Evolutionary conservation across 495 filamentous ascomycete genomes (phyloP).

Genomic region (Podospora pseudopauciseta): DNA sequence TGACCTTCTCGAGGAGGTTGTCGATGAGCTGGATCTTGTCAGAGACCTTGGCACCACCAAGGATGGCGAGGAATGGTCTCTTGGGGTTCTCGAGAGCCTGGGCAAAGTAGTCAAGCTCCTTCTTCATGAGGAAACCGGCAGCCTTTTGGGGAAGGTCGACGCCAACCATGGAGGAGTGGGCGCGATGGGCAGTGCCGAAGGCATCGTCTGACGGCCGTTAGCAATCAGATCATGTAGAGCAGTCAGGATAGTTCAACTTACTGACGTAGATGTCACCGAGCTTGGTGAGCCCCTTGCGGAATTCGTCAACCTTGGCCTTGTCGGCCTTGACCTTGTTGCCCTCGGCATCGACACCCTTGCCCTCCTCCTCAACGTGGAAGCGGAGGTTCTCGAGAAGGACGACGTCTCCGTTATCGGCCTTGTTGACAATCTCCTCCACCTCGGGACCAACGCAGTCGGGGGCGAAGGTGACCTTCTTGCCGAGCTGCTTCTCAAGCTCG

Average conservation of each 20-base stretch:
- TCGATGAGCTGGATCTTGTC: constrained; percentile 99
- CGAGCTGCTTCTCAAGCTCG: constrained; percentile 86
- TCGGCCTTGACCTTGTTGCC: constrained; percentile 99
- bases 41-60: constrained; percentile 95
- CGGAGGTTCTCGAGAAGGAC: constrained; percentile 95
- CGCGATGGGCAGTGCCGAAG: constrained; percentile 97
- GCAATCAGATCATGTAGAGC: not conserved
- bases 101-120: constrained; percentile 99
- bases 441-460: constrained; percentile 87
- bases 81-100: constrained; percentile 90
- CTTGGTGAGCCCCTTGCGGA: constrained; percentile 91
- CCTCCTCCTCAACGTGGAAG: constrained; percentile 97
- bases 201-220: constrained; percentile 68
- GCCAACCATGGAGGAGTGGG: constrained; percentile 98
- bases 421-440: constrained; percentile 84
- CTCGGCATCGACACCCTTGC: constrained; percentile 82
- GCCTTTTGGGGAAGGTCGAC: constrained; percentile 93
- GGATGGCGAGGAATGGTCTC: constrained; percentile 96
- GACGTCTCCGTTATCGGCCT: constrained; percentile 76
- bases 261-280: constrained; percentile 97
- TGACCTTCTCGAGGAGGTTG: constrained; percentile 94
- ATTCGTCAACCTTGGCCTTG: constrained; percentile 83
- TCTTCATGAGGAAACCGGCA: constrained; percentile 98
- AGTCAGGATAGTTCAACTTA: constrained; percentile 46
- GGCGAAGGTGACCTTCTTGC: constrained; percentile 78